Conservation (phyloP, 2,329 filamentous ascomycete genomes). For the Penicillium sp. region DNA sequence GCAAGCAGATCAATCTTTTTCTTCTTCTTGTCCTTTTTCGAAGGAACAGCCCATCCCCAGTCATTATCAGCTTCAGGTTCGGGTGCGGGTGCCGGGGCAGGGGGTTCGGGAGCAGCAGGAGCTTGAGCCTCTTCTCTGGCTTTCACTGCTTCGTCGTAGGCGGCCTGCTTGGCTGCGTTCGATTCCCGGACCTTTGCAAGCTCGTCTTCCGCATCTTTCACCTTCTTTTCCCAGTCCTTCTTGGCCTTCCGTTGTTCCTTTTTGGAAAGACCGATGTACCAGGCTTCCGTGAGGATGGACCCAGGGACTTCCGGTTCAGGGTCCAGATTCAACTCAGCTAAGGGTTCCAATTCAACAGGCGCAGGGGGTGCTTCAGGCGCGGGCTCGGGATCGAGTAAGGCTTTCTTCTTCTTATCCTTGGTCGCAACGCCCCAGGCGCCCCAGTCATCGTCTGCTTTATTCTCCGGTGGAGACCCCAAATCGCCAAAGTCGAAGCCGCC, state of each 20-base stretch:
- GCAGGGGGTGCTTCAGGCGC: conserved; percentile 18
- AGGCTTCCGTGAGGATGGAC: conserved; percentile 33
- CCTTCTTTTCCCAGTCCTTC: conserved; percentile 32
- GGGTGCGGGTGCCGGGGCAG: background rate
- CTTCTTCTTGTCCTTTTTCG: conserved; percentile 39
- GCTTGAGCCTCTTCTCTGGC: conserved; percentile 21
- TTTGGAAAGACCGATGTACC: conserved; percentile 29
- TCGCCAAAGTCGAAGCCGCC: conserved; percentile 48
- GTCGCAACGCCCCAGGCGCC: conserved; percentile 22
- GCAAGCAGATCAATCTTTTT: conserved; percentile 30
- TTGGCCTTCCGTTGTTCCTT: conserved; percentile 36
- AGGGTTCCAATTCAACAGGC: conserved; percentile 11
- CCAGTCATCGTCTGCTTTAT: conserved; percentile 25
- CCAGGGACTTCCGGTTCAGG: conserved; percentile 32
- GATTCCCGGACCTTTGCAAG: conserved; percentile 20
- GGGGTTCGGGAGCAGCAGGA: conserved; percentile 14
- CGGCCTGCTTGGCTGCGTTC: conserved; percentile 10
- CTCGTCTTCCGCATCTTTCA: conserved; percentile 17
- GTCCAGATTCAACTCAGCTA: conserved; percentile 17
- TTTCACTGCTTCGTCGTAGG: conserved; percentile 27
- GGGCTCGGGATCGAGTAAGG: conserved; percentile 28
- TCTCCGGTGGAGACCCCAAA: conserved; percentile 40
- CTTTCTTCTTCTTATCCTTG: conserved; percentile 37
- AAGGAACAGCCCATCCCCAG: conserved; percentile 30
- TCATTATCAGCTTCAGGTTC: conserved; percentile 26